A percentile compares a stretch with the other conserved stretches of the same genome.
These are phyloP conservation scores for Beauveria bassiana DNA, from an alignment of 2,329 filamentous ascomycete genomes.

Conservation along the genomic window DNA sequence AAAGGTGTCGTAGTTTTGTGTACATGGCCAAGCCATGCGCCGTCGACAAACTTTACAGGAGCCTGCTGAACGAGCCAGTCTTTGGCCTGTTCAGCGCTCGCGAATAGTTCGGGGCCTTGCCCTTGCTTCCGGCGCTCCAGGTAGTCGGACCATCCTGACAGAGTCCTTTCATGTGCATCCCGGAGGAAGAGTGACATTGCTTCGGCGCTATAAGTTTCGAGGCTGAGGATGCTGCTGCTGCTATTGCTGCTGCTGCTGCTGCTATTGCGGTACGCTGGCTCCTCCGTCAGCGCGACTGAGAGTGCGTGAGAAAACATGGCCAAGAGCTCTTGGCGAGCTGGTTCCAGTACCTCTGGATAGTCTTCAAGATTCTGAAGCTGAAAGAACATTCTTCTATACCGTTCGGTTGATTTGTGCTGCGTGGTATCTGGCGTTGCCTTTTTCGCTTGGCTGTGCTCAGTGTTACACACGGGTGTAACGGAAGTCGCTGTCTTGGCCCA, in stretches of 20 bases:
- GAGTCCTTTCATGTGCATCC: neutral
- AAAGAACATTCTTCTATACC: constrained; percentile 8
- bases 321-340: constrained; percentile 11
- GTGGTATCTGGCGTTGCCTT: neutral
- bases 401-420: neutral
- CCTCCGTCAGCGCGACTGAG: neutral
- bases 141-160: neutral
- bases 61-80: neutral
- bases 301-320: constrained; percentile 12
- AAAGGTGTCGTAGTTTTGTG: constrained; percentile 1
- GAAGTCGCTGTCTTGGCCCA: neutral
- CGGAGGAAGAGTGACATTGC: neutral
- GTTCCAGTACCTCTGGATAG: constrained; percentile 10
- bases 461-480: too few species aligned
- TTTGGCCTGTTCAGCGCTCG: neutral
- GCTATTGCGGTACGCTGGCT: neutral
- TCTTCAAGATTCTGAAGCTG: constrained; percentile 16
- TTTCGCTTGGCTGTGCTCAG: neutral
- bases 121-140: neutral
- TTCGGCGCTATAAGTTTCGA: neutral
- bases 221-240: neutral
- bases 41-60: constrained; percentile 13
- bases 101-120: neutral
- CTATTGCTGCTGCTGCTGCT: neutral
- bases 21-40: constrained; percentile 8